Conservation (phyloP, 1,284 basidiomycete genomes). For the Porogramme epimiltina region DNA sequence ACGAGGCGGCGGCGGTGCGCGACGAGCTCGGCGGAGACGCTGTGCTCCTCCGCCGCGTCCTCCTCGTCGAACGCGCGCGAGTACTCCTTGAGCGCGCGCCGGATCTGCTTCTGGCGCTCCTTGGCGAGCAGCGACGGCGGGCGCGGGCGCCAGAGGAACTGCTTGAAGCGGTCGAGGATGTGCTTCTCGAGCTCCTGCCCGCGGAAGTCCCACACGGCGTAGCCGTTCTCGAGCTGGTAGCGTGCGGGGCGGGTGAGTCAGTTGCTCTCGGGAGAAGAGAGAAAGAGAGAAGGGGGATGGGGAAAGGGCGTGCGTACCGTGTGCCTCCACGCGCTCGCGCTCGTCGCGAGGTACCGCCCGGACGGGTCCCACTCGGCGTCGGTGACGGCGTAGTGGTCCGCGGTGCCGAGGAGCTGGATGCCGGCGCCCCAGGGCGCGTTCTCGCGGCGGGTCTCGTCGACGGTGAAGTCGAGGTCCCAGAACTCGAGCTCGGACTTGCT, state of each 20-base stretch:
- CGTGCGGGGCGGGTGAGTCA: no score
- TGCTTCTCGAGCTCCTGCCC: slow-evolving; percentile 91
- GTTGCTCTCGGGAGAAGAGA: no score
- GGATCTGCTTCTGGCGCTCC: slow-evolving; percentile 87
- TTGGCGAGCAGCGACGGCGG: slow-evolving; percentile 86
- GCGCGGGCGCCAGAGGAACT: slow-evolving; percentile 97
- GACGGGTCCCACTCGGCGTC: slow-evolving; percentile 99
- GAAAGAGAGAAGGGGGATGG: not conserved
- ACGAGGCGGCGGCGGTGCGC: slow-evolving; percentile 90
- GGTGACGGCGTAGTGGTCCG: slow-evolving; percentile 98
- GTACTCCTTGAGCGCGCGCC: slow-evolving; percentile 92
- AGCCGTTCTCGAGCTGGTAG: slow-evolving; percentile 93
- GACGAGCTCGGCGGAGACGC: slow-evolving; percentile 91
- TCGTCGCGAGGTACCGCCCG: slow-evolving; percentile 92
- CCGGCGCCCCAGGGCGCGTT: slow-evolving; percentile 72
- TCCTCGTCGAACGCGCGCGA: slow-evolving; percentile 95
- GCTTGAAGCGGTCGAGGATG: slow-evolving; percentile 95
- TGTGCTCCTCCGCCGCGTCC: slow-evolving; percentile 94
- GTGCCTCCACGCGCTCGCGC: slow-evolving; percentile 94
- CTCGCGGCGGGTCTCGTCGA: slow-evolving; percentile 67
- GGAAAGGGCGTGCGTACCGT: slow-evolving; percentile 64
- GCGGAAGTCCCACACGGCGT: slow-evolving; percentile 97
- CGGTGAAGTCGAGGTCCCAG: slow-evolving; percentile 97
- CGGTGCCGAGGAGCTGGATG: slow-evolving; percentile 85
- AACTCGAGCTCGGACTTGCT: slow-evolving; percentile 98